Evolutionary conservation across 495 filamentous ascomycete species (phyloP), one percentile per base, ranked within the genome.

Genomic region (Astrocystis sublimbata): DNA sequence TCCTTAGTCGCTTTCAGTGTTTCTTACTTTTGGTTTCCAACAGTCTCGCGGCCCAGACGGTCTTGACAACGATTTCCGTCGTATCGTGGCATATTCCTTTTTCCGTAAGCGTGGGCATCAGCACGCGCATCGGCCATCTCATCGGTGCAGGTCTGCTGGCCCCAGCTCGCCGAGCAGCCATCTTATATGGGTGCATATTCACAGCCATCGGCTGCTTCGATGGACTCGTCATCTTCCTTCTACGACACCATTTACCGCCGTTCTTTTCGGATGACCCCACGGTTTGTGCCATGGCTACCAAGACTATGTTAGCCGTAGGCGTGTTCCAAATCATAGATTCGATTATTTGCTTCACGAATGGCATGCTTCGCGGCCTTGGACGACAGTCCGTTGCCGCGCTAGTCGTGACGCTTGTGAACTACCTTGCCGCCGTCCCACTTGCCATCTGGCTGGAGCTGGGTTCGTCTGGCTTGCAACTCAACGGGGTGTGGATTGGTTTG

Each of bases 381-480:
- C 79, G 86, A 51, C 90, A 93, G 65, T 85, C 88, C 47, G 76
- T 93, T 19, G 90, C 89, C 3, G 88, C 89, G 4, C 91, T 88
- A 68, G 83, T 91, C 17, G 86, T 86, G 55, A 70, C 91, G 0
- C 81, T 86, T 54, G 85, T 85, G 43, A 92, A 92, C 71, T 93
- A 93, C 73, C 78, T 73, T 12, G 79, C 90, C 43, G 89, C 86
- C 3, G 84, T 93, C 70, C 90, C 90, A 0, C 76, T 92, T 45
- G 89, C 88, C 41, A 84, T 90, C 65, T 83, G 83, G 23, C 79
- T 84, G 2, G 83, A 83, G 0, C 86, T 92, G 66, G 83, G 80
- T 0, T 71, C 71, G 3, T 62, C 89, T 6, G 70, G 73, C 21
- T 87, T 83, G 83, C 80, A 81, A 8, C 73, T 91, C 41, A 75